These are phyloP conservation scores for Passalora sequoiae DNA, from an alignment of 2,329 filamentous ascomycete genomes.

Conservation along the genomic window DNA sequence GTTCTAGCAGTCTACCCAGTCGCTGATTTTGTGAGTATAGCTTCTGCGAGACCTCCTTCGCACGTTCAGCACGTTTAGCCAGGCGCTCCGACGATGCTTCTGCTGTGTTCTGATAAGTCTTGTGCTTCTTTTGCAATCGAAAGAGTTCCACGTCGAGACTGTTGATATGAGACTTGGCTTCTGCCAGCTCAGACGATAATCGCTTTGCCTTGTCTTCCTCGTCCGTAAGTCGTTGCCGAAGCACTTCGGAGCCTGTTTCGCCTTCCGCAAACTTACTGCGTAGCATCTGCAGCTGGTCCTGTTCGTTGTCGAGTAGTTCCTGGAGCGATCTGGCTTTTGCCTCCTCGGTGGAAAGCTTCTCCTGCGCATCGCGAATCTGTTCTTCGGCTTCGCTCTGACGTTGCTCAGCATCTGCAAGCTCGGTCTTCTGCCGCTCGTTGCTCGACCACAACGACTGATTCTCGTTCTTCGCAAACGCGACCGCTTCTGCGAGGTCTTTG, in stretches of 20 bases:
- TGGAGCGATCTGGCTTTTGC: conserved; percentile 44
- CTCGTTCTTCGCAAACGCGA: conserved; percentile 44
- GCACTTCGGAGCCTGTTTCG: conserved; percentile 73
- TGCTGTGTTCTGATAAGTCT: conserved; percentile 47
- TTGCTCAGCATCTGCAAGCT: conserved; percentile 27
- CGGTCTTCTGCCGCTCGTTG: conserved; percentile 38
- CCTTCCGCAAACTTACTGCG: conserved; percentile 71
- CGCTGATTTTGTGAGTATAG: conserved; percentile 80
- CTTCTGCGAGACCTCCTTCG: conserved; percentile 77
- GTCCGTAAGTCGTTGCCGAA: conserved; percentile 69
- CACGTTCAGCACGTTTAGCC: conserved; percentile 64
- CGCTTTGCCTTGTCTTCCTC: conserved; percentile 66
- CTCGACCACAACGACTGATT: conserved; percentile 39
- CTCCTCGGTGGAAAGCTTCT: conserved; percentile 45
- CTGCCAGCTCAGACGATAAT: conserved; percentile 65
- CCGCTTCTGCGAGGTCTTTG: conserved; percentile 43
- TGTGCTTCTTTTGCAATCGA: conserved; percentile 61
- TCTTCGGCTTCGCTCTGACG: conserved; percentile 36
- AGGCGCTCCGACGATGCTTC: conserved; percentile 53
- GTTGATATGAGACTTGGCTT: conserved; percentile 69
- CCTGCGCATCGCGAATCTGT: conserved; percentile 35
- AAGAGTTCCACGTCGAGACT: conserved; percentile 71
- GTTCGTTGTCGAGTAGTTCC: conserved; percentile 58
- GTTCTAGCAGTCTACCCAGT: conserved; percentile 75
- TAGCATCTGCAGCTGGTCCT: conserved; percentile 63